Evolutionary conservation across 2,329 filamentous ascomycete genomes (phyloP), one percentile per base, ranked within the genome.

Genomic region (Colletotrichum karsti): DNA sequence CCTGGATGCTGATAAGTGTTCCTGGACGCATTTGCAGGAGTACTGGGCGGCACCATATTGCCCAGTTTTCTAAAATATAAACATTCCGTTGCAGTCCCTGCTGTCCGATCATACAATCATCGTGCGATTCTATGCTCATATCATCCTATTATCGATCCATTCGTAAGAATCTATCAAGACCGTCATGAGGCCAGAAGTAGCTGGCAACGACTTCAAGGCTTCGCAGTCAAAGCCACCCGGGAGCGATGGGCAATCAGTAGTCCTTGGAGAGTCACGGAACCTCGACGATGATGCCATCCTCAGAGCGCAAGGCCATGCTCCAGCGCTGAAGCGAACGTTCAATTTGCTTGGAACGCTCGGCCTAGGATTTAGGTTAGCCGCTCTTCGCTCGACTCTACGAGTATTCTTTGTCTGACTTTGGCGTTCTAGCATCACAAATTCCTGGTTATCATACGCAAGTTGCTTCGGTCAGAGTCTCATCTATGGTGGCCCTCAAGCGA

Each of bases 211-310:
- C 48, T 15, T 15, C 28, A 53, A 53, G n/a, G 20, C 2, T 18
- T 15, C 24, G 24, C 12, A 53, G 48, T 30, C 9, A 30, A 53
- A 30, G 15, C 15, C 15, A 30, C 13, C 20, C 18, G n/a, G n/a
- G 13, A 53, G 48, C 28, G 48, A 53, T 8, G 18, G n/a, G 20
- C 48, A 53, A 22, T 53, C 48, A 18, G 48, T 33, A 1, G 20
- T 30, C 1, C 26, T 53, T 18, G 48, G 48, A 12, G 48, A 53
- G 24, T 18, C 33, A 2, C n/a, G 20, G 15, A 18, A 18, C n/a
- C 24, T 35, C 15, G 58, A 54, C 9, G 71, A 72, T 56, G 71
- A 72, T 56, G 60, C 65, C 22, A 69, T 72, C 33, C 54, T 72
- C 2, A 42, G 65, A 2, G 71, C 71, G 7, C 69, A 72, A 37